phyloP scores from a whole-genome alignment of 495 filamentous ascomycete genomes.

The Podospora didyma region DNA sequence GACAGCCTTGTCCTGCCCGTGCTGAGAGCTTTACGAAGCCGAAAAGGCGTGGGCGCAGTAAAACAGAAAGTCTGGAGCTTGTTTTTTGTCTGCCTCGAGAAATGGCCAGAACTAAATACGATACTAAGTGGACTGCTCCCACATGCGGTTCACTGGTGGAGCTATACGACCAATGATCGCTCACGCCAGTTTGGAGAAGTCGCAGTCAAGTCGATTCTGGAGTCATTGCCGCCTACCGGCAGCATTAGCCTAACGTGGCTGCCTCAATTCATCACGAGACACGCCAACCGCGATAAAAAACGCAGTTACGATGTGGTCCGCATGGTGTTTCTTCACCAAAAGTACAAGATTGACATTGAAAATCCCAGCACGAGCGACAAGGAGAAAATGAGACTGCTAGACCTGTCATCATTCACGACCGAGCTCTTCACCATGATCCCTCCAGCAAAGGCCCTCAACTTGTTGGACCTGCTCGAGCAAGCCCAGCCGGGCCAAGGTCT shows the following conservation, averaged over 20 bases:
- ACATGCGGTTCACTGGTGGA: constrained; percentile 4
- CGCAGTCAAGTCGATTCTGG: not conserved
- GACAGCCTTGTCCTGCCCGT: constrained; percentile 4
- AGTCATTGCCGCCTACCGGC: not conserved
- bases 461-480: not conserved
- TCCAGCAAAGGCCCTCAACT: not conserved
- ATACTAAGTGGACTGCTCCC: constrained; percentile 1
- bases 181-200: not conserved
- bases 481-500: not conserved
- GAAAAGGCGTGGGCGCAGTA: not conserved
- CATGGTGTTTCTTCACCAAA: constrained; percentile 5
- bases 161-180: not conserved
- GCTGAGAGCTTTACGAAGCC: constrained; percentile 1
- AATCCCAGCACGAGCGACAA: not conserved
- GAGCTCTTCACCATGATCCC: constrained; percentile 8
- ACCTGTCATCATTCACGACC: not conserved
- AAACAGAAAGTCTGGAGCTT: not conserved
- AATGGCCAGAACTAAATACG: constrained; percentile 1
- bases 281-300: not conserved
- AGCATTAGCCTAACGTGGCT: not conserved
- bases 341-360: constrained; percentile 9
- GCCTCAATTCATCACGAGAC: not conserved
- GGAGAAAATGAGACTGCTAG: constrained; percentile 5
- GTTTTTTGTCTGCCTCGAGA: constrained; percentile 3
- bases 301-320: constrained; percentile 7